These are phyloP conservation scores for Extremus antarcticus DNA, from an alignment of 495 filamentous ascomycete species.

Conservation along the genomic window DNA sequence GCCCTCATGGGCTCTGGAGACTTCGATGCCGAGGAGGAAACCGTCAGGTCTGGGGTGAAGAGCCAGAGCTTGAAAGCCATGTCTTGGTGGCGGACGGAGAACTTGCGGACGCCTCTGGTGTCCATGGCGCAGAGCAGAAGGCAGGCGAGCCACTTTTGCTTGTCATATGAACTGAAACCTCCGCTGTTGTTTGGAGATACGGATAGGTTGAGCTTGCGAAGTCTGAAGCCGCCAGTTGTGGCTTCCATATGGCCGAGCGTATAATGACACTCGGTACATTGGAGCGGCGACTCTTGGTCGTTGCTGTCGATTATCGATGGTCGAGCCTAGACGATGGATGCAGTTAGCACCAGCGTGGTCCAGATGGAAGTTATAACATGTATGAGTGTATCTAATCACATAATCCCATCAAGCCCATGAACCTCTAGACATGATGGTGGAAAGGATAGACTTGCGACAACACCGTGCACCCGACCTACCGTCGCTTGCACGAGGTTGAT, in stretches of 20 bases:
- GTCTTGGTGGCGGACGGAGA: conserved; percentile 12
- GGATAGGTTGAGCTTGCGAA: conserved; percentile 20
- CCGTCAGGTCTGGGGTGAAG: conserved; percentile 27
- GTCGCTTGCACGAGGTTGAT: conserved; percentile 14
- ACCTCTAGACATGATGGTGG: conserved; percentile 14
- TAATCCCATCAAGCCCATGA: conserved; percentile 14
- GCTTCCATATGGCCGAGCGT: conserved; percentile 7
- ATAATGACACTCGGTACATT: neutral
- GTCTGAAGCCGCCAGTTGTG: conserved; percentile 12
- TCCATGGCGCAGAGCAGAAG: conserved; percentile 25
- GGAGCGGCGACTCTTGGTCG: neutral
- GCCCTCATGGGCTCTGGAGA: conserved; percentile 23
- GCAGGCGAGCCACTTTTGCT: conserved; percentile 31
- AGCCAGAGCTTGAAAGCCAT: conserved; percentile 23
- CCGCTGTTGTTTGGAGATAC: conserved; percentile 1
- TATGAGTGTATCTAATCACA: conserved; percentile 19
- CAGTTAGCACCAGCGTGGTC: too few relatives aligned
- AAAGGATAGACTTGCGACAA: conserved; percentile 13
- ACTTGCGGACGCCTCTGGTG: conserved; percentile 24
- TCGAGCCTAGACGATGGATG: too few relatives aligned
- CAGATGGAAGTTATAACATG: too few relatives aligned
- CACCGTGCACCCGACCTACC: conserved; percentile 6
- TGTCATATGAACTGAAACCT: conserved; percentile 4
- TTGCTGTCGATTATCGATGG: too few relatives aligned
- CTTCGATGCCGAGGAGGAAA: conserved; percentile 23